Percentiles rank a stretch among this genome's conserved stretches.
Conservation (phyloP, 352 stramenopile species). For the Phytopythium ostracodes region DNA sequence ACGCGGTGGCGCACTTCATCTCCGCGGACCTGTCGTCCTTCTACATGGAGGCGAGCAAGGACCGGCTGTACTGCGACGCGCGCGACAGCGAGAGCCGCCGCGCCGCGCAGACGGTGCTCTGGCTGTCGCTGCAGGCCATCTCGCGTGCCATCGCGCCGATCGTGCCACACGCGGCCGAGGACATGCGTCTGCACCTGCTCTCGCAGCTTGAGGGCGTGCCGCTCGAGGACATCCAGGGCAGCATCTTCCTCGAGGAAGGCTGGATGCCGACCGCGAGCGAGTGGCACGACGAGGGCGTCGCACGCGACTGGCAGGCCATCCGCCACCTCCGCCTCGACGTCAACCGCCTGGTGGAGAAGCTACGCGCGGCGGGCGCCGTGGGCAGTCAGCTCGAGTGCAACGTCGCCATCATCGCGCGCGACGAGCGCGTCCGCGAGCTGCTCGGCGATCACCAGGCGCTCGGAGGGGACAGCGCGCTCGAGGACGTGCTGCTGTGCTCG, state of each 20-base stretch:
- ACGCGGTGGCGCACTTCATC: constrained; percentile 92
- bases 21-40: constrained; percentile 96
- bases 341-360: constrained; percentile 73
- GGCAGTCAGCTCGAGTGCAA: constrained; percentile 79
- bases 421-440: constrained; percentile 37
- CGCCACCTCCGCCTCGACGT: constrained; percentile 83
- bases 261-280: constrained; percentile 53
- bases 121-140: constrained; percentile 58
- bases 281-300: constrained; percentile 50
- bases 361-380: constrained; percentile 48
- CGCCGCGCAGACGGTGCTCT: constrained; percentile 87
- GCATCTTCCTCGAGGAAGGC: constrained; percentile 67
- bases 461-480: constrained; percentile 48
- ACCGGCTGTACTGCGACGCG: constrained; percentile 95
- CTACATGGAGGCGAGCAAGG: constrained; percentile 97
- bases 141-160: constrained; percentile 84
- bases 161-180: constrained; percentile 95
- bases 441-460: constrained; percentile 9
- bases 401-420: constrained; percentile 39
- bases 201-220: constrained; percentile 41
- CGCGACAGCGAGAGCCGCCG: constrained; percentile 75
- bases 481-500: constrained; percentile 74
- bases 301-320: constrained; percentile 85
- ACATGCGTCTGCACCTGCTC: constrained; percentile 91
- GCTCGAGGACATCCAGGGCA: constrained; percentile 54